Evolutionary conservation across 768 basidiomycete species (phyloP).

Genomic region (Suillus subluteus): DNA sequence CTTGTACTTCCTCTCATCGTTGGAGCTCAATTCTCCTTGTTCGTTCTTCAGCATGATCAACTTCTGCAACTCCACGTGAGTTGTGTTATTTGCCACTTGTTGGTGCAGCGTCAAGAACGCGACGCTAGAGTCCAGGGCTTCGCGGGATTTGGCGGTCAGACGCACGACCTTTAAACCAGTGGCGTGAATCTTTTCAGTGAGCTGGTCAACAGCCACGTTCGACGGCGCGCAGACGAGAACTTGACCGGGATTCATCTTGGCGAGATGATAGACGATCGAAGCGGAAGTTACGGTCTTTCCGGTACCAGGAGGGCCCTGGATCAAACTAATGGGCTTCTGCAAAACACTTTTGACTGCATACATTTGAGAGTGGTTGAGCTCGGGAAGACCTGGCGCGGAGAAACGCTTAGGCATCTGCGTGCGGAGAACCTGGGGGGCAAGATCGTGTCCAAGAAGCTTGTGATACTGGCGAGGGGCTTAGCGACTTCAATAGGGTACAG

Average conservation of each 20-base stretch:
- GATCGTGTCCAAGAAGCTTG: slow-evolving; percentile 96
- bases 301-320: slow-evolving; percentile 98
- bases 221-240: slow-evolving; percentile 99
- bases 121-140: slow-evolving; percentile 96
- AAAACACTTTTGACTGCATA: slow-evolving; percentile 98
- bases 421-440: slow-evolving; percentile 89
- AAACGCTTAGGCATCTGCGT: slow-evolving; percentile 97
- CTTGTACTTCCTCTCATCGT: slow-evolving; percentile 98
- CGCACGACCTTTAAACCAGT: slow-evolving; percentile 99
- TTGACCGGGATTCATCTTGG: slow-evolving; percentile 99
- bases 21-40: slow-evolving; percentile 94
- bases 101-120: slow-evolving; percentile 93
- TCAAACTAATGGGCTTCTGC: slow-evolving; percentile 96
- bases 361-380: slow-evolving; percentile 99
- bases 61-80: slow-evolving; percentile 97
- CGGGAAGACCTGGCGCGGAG: slow-evolving; percentile 95
- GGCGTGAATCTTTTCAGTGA: slow-evolving; percentile 98
- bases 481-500: slow-evolving; percentile 1
- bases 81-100: slow-evolving; percentile 96
- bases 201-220: slow-evolving; percentile 98
- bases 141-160: slow-evolving; percentile 96
- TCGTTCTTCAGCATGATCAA: slow-evolving; percentile 97
- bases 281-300: slow-evolving; percentile 99
- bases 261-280: slow-evolving; percentile 97
- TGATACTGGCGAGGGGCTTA: slow-evolving; percentile 72